A percentile compares a stretch with the other conserved stretches of the same genome.
Conservation (phyloP, 2,329 filamentous ascomycete species). For the Ophiostoma ulmi region DNA sequence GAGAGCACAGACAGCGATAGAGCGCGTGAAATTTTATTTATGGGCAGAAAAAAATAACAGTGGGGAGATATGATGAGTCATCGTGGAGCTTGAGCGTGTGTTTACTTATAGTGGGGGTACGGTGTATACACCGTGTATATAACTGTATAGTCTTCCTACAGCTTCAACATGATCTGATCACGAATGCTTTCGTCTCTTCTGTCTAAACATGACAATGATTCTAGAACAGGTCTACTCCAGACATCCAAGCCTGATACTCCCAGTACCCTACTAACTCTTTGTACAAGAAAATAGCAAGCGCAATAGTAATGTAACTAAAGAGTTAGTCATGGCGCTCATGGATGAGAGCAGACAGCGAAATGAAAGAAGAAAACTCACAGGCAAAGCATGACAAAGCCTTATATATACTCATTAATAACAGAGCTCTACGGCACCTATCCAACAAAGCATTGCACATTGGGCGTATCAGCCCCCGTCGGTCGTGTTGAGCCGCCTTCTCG, state of each 20-base stretch:
- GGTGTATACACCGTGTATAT: not conserved
- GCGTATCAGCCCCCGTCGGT: not conserved
- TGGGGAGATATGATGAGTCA: slow-evolving; percentile 10
- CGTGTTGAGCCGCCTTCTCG: not conserved
- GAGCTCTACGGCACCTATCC: not conserved
- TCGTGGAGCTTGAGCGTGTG: not conserved
- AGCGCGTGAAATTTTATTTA: slow-evolving; percentile 18
- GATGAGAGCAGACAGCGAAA: not conserved
- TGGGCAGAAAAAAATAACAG: slow-evolving; percentile 10
- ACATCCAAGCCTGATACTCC: too few relatives aligned
- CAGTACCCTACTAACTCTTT: not conserved
- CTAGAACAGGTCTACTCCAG: too few relatives aligned
- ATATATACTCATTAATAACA: too few relatives aligned
- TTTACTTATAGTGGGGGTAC: not conserved
- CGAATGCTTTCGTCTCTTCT: too few relatives aligned
- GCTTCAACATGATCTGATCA: too few relatives aligned
- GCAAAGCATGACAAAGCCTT: not conserved
- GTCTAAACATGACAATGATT: too few relatives aligned
- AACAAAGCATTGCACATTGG: not conserved
- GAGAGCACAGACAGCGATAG: not conserved
- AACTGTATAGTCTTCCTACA: not conserved
- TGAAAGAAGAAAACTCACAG: not conserved
- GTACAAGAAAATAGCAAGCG: not conserved
- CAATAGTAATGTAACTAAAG: not conserved
- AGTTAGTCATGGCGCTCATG: not conserved